Base-by-base conservation (phyloP, 345 rosid genomes). In the Pseudoturritis turrita region DNA sequence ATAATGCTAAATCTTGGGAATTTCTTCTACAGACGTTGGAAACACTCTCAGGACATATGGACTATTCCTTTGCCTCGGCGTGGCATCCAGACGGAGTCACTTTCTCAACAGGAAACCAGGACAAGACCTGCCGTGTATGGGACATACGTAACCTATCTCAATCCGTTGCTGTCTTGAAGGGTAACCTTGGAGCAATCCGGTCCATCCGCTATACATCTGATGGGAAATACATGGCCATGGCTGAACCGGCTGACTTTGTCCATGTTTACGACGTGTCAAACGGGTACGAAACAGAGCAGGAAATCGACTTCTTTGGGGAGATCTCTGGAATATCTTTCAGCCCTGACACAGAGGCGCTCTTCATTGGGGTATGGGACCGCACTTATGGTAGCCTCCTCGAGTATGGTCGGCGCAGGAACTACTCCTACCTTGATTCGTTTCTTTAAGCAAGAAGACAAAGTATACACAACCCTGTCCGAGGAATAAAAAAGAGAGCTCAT, bases 61-160 rank as follows among this genome's bases (percentile, higher is more conserved):
- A 90, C 65, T 88, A 62, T 80, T 90, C 96, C 4, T 90, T 90
- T 83, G 91, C 96, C 52, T 88, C 96, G 0, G 90, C 91, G 6
- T 90, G 96, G 94, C 82, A 90, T 68, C 96, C 94, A 0, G 83
- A 86, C 21, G 96, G 96, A n/a, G 46, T 80, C 70, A 85, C 85
- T 22, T 86, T 90, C 67, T 86, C 92, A 10, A 90, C 96, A 0
- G 96, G 96, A 52, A 90, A 88, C 80, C 96, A 90, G 71, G 96
- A 90, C 77, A 90, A 85, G 80, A 88, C 94, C n/a, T 88, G 91
- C 69, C 82, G 90, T 36, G 80, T 90, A n/a, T 90, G 96, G 96
- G 94, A 90, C 51, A 72, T 79, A 10, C 78, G 96, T 21, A 88
- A 90, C 65, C 63, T 82, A 22, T 88, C 94, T 5, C 66, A 64